These are phyloP conservation scores for Multifurca ochricompacta DNA, from an alignment of 768 basidiomycete genomes.

Conservation along the genomic window DNA sequence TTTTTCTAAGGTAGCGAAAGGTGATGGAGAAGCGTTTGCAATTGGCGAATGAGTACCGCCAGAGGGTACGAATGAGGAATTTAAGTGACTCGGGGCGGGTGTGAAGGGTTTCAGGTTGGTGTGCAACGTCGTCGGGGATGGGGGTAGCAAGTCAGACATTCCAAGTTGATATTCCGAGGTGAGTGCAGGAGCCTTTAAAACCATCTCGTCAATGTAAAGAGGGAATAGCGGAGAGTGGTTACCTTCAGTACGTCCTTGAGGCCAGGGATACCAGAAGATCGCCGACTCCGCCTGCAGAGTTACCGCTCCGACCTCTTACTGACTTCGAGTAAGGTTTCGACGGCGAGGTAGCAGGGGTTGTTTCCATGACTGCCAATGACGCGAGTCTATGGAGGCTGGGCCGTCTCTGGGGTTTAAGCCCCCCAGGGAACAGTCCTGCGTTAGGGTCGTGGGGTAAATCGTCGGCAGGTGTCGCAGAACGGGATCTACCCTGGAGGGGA, in stretches of 20 bases:
- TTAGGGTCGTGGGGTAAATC: constrained; percentile 1
- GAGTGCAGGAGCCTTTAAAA: constrained; percentile 50
- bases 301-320: constrained; percentile 41
- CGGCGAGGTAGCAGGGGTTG: constrained; percentile 31
- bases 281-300: constrained; percentile 36
- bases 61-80: constrained; percentile 27
- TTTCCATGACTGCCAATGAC: constrained; percentile 50
- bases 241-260: constrained; percentile 73
- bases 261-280: constrained; percentile 42
- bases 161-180: constrained; percentile 65
- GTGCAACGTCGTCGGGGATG: constrained; percentile 51
- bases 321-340: constrained; percentile 38
- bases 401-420: constrained; percentile 23
- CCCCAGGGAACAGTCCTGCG: constrained; percentile 8
- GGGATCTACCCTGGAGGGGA: constrained; percentile 27
- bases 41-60: constrained; percentile 3
- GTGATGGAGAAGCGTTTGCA: not conserved
- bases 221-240: constrained; percentile 1
- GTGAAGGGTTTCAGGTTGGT: constrained; percentile 32
- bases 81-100: constrained; percentile 33
- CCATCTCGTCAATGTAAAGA: not conserved
- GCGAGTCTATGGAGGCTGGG: constrained; percentile 43
- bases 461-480: constrained; percentile 29
- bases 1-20: not conserved
- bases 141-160: constrained; percentile 61